Conservation (phyloP, 768 basidiomycete species). For the Cystobasidium onofrii region DNA sequence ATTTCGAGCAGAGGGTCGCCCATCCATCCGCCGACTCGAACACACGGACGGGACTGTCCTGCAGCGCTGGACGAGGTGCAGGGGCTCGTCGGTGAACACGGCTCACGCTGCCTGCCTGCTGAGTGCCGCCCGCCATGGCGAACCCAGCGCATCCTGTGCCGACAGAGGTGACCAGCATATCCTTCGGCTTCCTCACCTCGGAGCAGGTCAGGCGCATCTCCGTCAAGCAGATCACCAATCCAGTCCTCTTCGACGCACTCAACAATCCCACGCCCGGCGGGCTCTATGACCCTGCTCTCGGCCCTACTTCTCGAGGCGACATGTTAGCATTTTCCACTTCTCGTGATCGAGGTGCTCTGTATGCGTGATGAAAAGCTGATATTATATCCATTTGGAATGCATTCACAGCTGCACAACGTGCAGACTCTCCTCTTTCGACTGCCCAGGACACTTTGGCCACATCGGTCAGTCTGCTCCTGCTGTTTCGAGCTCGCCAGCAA, state of each 20-base stretch:
- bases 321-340: constrained; percentile 57
- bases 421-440: constrained; percentile 80
- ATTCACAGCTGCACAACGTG: constrained; percentile 78
- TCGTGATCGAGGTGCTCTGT: background rate
- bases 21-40: too few relatives aligned
- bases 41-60: too few relatives aligned
- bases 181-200: constrained; percentile 84
- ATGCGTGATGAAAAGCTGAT: background rate
- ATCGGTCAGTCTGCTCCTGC: constrained; percentile 51
- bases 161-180: constrained; percentile 71
- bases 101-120: background rate
- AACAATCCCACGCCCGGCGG: constrained; percentile 85
- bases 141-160: constrained; percentile 83
- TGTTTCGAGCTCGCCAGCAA: background rate
- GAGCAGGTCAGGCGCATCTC: constrained; percentile 85
- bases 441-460: constrained; percentile 97
- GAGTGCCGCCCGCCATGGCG: constrained; percentile 4
- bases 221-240: constrained; percentile 95
- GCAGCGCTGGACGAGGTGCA: too few relatives aligned
- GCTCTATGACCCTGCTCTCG: constrained; percentile 89
- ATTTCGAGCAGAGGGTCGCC: too few relatives aligned
- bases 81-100: background rate
- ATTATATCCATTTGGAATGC: background rate
- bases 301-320: constrained; percentile 77
- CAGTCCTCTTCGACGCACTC: constrained; percentile 82